A percentile compares a stretch with the other conserved stretches of the same genome.
phyloP scores from a whole-genome alignment of 192 early-diverging fungal genomes.

The Mortierella hygrophila region DNA sequence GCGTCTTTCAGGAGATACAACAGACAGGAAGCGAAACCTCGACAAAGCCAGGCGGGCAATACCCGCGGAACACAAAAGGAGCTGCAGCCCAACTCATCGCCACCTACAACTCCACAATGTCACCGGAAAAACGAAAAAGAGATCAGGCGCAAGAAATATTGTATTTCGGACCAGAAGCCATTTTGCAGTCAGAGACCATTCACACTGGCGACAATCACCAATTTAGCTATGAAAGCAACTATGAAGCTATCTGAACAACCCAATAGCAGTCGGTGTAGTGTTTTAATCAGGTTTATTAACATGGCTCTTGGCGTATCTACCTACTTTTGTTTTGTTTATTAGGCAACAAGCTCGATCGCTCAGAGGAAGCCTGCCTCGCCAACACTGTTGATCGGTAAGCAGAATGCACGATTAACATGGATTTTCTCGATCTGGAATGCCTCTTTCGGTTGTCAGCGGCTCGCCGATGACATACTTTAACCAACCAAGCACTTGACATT shows the following conservation, averaged over 20 bases:
- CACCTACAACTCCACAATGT: not conserved
- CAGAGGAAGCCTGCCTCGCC: constrained; percentile 67
- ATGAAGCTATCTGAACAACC: not conserved
- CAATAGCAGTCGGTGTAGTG: not conserved
- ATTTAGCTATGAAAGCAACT: not conserved
- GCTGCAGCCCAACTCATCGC: not conserved
- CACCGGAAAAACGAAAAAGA: not conserved
- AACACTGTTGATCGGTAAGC: constrained; percentile 69
- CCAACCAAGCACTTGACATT: not conserved
- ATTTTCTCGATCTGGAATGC: not conserved
- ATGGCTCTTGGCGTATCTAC: not conserved
- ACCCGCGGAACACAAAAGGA: not conserved
- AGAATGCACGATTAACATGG: not conserved
- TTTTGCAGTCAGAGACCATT: not conserved
- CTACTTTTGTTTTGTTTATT: not conserved
- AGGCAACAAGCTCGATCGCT: constrained; percentile 65
- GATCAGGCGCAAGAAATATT: not conserved
- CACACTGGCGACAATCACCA: not conserved
- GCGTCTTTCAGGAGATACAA: not conserved
- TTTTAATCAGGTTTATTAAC: not conserved
- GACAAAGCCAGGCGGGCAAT: not conserved
- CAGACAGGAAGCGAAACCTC: not conserved
- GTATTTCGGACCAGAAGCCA: not conserved
- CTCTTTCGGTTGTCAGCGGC: not conserved
- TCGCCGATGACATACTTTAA: not conserved